Percentiles rank a stretch among this genome's conserved stretches.
Evolutionary conservation across 257 asterid species (phyloP).

Genomic region (Sherardia arvensis): DNA sequence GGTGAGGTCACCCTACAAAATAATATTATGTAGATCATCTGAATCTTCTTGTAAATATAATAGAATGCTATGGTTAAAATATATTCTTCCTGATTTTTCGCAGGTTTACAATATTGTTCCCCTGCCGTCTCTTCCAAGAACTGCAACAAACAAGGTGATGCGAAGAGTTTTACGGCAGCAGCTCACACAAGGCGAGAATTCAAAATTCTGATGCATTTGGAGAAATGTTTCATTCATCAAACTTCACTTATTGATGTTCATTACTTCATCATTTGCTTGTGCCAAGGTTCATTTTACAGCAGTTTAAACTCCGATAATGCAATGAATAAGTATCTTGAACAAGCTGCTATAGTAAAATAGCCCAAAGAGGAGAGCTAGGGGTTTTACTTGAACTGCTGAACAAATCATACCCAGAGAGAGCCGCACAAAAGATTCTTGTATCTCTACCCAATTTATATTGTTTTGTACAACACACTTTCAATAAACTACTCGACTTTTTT

Average conservation of each 20-base stretch:
- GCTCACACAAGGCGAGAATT: slow-evolving; percentile 33
- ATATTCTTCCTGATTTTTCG: slow-evolving; percentile 16
- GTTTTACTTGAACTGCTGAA: too few species aligned
- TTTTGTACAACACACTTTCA: too few species aligned
- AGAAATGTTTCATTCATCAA: neutral
- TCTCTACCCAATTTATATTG: too few species aligned
- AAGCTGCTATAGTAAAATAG: too few species aligned
- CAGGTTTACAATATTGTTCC: slow-evolving; percentile 58
- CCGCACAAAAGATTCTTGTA: too few species aligned
- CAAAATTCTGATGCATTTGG: slow-evolving; percentile 29
- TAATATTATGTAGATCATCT: neutral
- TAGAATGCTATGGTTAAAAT: neutral
- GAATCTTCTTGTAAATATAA: too few species aligned
- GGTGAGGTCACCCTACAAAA: too few species aligned
- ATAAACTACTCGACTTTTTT: too few species aligned
- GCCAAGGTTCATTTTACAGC: neutral
- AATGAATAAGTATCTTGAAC: too few species aligned
- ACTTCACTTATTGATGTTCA: neutral
- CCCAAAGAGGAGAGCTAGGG: too few species aligned
- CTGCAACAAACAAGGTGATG: slow-evolving; percentile 91
- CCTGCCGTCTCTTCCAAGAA: slow-evolving; percentile 77
- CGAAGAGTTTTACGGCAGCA: slow-evolving; percentile 72
- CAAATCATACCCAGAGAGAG: too few species aligned
- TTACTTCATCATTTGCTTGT: neutral
- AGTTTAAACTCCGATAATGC: neutral